Base-by-base conservation (phyloP, 2,329 filamentous ascomycete species). In the Periglandula ipomoeae region DNA sequence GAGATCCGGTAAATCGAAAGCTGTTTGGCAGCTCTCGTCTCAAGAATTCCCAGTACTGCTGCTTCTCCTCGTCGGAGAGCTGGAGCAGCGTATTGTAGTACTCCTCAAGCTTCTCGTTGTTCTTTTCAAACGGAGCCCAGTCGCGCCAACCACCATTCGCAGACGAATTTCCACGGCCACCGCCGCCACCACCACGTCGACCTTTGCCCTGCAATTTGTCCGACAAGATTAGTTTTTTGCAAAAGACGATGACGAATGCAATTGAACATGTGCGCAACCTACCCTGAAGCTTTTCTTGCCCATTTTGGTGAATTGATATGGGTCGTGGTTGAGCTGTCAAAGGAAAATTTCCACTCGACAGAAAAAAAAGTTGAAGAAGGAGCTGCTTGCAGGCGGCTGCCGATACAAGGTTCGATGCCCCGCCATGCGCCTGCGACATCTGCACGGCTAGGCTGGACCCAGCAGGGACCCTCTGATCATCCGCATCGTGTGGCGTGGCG, bases 1-100 rank as follows among this genome's bases (percentile, higher is more conserved):
- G 94, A 42, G 89, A 96, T 34, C 93, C 93, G 52, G 89, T 94
- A 70, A 98, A 98, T 53, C 93, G 83, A 73, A 97, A 98, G 68
- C 90, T 96, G 72, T 96, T 97, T 49, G 93, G 93, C 45, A 98
- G 73, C 63, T 97, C 90, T 55, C 84, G 81, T 60, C 82, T 81
- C 64, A 97, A 73, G 1, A 86, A 81, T 34, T 79, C 77, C 93
- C 93, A 98, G 69, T 96, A 97, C 9, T 79, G 75, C 49, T 81
- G 74, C 60, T 79, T 82, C 70, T 97, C 91, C 41, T 84, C 81
- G 44, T 89, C 86, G 1, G 85, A 76, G 7, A 97, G 71, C 51
- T 89, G 79, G 5, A 87, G 76, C 26, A 90, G 75, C 53, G 77
- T 73, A 63, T 94, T 84, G 74, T 98, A 98, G 72, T 86, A 97